A percentile compares a stretch with the other conserved stretches of the same genome.
phyloP scores from a whole-genome alignment of 352 stramenopile genomes.

The Globisporangium megalacanthum region DNA sequence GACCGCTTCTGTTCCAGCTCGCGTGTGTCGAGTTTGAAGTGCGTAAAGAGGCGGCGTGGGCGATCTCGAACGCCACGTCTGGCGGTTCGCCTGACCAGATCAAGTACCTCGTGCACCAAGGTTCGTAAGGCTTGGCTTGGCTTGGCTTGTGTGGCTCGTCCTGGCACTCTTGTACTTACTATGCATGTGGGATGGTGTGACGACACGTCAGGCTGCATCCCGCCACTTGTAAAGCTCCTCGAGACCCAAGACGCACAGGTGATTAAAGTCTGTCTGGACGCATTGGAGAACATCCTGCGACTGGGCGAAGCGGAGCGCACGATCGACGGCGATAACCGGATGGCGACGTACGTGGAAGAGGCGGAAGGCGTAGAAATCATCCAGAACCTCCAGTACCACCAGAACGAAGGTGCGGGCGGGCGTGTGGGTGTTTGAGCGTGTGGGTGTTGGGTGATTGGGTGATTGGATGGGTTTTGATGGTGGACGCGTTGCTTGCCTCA shows the following conservation, averaged over 20 bases:
- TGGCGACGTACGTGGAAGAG: conserved; percentile 95
- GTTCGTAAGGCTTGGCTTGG: conserved; percentile 23
- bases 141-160: conserved; percentile 27
- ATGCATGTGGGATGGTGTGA: too few relatives aligned
- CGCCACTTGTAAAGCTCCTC: conserved; percentile 95
- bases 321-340: conserved; percentile 86
- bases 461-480: not conserved
- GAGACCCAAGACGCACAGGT: conserved; percentile 97
- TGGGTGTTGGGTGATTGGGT: not conserved
- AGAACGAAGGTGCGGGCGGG: conserved; percentile 90
- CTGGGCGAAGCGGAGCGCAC: conserved; percentile 65
- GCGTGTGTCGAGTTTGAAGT: conserved; percentile 96
- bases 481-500: conserved; percentile 11
- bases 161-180: conserved; percentile 98
- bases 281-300: conserved; percentile 98
- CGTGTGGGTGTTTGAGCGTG: conserved; percentile 59
- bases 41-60: conserved; percentile 84
- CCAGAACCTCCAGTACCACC: conserved; percentile 97
- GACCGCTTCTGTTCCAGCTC: conserved; percentile 94
- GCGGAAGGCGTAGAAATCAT: conserved; percentile 97
- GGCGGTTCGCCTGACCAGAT: conserved; percentile 94
- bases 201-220: conserved; percentile 89
- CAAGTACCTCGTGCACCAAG: conserved; percentile 91
- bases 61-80: conserved; percentile 86
- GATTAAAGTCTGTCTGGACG: conserved; percentile 97